A percentile compares a stretch with the other conserved stretches of the same genome.
phyloP scores from a whole-genome alignment of 208 protist species.

The Histomonas meleagridis region DNA sequence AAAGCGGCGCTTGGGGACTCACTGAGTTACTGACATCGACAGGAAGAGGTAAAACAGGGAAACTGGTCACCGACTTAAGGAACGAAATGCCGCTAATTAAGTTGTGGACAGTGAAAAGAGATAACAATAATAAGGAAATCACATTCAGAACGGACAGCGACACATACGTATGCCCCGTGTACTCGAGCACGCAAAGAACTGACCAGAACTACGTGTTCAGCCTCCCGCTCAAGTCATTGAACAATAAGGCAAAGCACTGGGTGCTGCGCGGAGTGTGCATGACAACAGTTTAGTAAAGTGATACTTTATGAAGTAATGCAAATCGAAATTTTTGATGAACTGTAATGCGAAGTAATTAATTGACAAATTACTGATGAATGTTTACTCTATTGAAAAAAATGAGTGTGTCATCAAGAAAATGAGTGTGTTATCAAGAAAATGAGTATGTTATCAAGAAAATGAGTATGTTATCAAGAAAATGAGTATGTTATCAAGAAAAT shows the following conservation, averaged over 20 bases:
- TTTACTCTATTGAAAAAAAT: too few species aligned
- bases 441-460: too few species aligned
- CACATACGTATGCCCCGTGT: slow-evolving; percentile 84
- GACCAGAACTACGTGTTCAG: slow-evolving; percentile 88
- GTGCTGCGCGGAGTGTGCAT: slow-evolving; percentile 10
- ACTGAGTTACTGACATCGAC: slow-evolving; percentile 67
- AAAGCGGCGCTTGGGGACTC: slow-evolving; percentile 61
- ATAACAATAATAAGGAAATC: slow-evolving; percentile 40
- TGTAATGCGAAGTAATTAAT: too few species aligned
- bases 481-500: too few species aligned
- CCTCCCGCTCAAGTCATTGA: slow-evolving; percentile 64
- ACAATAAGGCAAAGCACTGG: slow-evolving; percentile 4
- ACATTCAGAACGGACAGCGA: not conserved
- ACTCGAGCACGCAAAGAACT: slow-evolving; percentile 78
- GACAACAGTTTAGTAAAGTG: not conserved
- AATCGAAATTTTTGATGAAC: too few species aligned
- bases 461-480: too few species aligned
- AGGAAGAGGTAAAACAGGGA: not conserved
- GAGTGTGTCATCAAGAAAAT: too few species aligned
- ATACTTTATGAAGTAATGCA: too few species aligned
- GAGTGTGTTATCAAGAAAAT: too few species aligned
- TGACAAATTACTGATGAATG: too few species aligned
- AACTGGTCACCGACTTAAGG: slow-evolving; percentile 6
- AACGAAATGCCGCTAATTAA: slow-evolving; percentile 80
- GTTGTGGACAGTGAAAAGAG: slow-evolving; percentile 69